These are phyloP conservation scores for Lasiosphaeriaceae sp. DNA, from an alignment of 495 filamentous ascomycete genomes.

Conservation along the genomic window DNA sequence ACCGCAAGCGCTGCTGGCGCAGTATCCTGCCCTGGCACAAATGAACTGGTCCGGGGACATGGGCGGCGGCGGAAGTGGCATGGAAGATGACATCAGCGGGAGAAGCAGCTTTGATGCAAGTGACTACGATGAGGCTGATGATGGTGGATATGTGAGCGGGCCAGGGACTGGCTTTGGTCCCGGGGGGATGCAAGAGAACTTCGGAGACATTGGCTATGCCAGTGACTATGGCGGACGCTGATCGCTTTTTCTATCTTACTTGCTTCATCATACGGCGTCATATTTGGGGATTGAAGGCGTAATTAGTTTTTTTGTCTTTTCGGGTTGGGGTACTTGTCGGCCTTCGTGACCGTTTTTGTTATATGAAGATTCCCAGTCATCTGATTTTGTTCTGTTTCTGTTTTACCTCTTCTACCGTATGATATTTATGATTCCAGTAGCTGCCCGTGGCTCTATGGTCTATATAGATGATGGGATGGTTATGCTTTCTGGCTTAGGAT, in stretches of 20 bases:
- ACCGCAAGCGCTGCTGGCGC: conserved; percentile 80
- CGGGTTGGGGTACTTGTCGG: not conserved
- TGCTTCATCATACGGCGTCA: not conserved
- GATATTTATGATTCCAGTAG: not conserved
- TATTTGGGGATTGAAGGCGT: not conserved
- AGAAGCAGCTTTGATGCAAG: conserved; percentile 88
- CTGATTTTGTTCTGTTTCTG: not conserved
- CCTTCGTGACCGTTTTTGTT: not conserved
- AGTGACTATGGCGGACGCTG: conserved; percentile 49
- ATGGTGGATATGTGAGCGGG: conserved; percentile 54
- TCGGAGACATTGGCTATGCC: conserved; percentile 49
- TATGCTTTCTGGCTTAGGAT: not conserved
- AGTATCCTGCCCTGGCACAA: conserved; percentile 84
- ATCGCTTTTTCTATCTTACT: not conserved
- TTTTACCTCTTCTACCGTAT: not conserved
- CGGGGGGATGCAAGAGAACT: conserved; percentile 45
- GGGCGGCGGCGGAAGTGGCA: conserved; percentile 45
- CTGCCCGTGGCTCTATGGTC: not conserved
- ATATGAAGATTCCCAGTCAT: not conserved
- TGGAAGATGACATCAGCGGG: conserved; percentile 74
- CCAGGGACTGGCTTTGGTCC: conserved; percentile 48
- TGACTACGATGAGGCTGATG: conserved; percentile 62
- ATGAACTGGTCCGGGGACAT: conserved; percentile 72
- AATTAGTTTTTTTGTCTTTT: too few relatives aligned
- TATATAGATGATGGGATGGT: not conserved